Base-by-base conservation (phyloP, 768 basidiomycete genomes). In the Tylopilus balloui region DNA sequence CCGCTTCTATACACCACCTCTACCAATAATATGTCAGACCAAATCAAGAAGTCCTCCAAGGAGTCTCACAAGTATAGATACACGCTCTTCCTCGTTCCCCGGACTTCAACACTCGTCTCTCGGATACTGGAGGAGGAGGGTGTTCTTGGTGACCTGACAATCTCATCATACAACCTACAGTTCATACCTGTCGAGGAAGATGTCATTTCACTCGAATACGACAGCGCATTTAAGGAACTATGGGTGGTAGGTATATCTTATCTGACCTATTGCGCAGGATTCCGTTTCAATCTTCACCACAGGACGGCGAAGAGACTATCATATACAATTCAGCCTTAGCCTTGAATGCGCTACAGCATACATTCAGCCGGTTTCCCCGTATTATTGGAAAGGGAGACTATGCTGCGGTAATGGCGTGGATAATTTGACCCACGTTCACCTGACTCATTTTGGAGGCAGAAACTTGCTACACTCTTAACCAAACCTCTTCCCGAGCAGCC, bases 161-260 rank as follows among this genome's bases (percentile, higher is more conserved):
- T 98, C 25, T 81, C 83, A 17, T 80, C 90, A 24, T 95, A 92
- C 68, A 90, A 91, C 65, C 77, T 99, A 20, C 92, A 94, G 58
- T 90, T 97, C 58, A 92, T 98, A 53, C 92, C 94, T 14, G 61
- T 98, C 31, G 94, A 94, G 50, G 86, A 91, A 15, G 96, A 99
- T 66, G 82, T 97, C 50, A 71, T 98, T 27, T 96, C 92, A 3
- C 70, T 99, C 25, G 96, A 99, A 71, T 70, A 84, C 55, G 90
- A 92, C 40, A 78, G 75, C 52, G 84, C 88, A 1, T 91, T 95
- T 71, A 85, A 82, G 69, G 92, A 95, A 63, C 72, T 97, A 36
- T 95, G 87, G 82, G 81, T 95, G 63, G 95, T 95, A 62, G 65
- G 90, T 72, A 31, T 29, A 20, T 38, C 21, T 15, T 17, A 17